Evolutionary conservation across 345 rosid species (phyloP), one percentile per base, ranked within the genome.

Genomic region (Melaleuca quinquenervia): DNA sequence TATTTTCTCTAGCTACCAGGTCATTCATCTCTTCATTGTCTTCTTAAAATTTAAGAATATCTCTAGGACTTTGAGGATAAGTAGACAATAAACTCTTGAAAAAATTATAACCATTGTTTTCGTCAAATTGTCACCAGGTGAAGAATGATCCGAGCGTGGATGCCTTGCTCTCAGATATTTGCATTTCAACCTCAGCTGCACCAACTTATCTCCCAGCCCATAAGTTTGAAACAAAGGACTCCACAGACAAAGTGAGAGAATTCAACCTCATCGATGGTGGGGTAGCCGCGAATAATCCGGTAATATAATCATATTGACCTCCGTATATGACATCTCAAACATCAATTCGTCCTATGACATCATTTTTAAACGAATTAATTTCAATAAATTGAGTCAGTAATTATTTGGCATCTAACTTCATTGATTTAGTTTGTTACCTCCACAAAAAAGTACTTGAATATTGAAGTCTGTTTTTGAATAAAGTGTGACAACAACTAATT

Each of bases 221-320:
- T 84, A 58, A 51, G 45, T 93, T 93, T 22, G 86, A 86, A 82
- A 91, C 91, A 32, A 26, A 80, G 58, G 88, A 87, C 50, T n/a
- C 10, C 5, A 52, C 76, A 8, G 92, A 90, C 9, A 64, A 89
- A 32, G 83, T 85, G 7, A 86, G 91, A 29, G 85, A 80, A 16
- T 91, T 93, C 89, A 86, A 91, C 70, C 90, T 93, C 15, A 87
- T 91, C 5, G 93, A 91, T 55, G 92, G 92, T 2, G 93, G 94
- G 24, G 88, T 93, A 2, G 93, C 96, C 3, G 96, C 94, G 53
- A 93, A 93, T 48, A 92, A 92, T 87, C 94, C 92, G 29, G 95
- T 91, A 88, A 8, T 62, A 41, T 50, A 51, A 22, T 15, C 16
- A 50, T 49, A 21, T 54, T 54, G 58, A 26, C n/a, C 58, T 54